These are phyloP conservation scores for Boletellus sp. DNA, from an alignment of 768 basidiomycete genomes.

Conservation along the genomic window DNA sequence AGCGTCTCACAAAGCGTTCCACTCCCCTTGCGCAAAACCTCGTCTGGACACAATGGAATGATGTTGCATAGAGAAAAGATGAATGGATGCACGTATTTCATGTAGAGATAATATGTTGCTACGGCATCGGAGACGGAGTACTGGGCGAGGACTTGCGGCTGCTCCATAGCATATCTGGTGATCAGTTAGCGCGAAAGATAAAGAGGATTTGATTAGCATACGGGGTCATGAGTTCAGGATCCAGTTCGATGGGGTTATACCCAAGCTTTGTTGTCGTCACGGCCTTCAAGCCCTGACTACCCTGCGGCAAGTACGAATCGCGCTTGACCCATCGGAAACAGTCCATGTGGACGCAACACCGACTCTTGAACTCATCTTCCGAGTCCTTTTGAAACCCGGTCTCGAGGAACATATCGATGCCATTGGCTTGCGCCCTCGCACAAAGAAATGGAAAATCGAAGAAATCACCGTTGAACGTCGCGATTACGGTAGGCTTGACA, in stretches of 20 bases:
- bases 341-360: constrained; percentile 95
- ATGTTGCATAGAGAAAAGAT: constrained; percentile 99
- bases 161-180: constrained; percentile 88
- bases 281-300: constrained; percentile 96
- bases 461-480: constrained; percentile 98
- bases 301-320: constrained; percentile 97
- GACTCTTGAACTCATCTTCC: constrained; percentile 94
- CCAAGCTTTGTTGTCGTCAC: constrained; percentile 95
- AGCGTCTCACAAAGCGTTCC: constrained; percentile 97
- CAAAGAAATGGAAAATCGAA: constrained; percentile 98
- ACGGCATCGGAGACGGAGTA: constrained; percentile 99
- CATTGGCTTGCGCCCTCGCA: constrained; percentile 79
- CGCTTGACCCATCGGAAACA: constrained; percentile 99
- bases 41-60: constrained; percentile 94
- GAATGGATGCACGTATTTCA: constrained; percentile 99
- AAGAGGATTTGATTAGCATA: constrained; percentile 39
- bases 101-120: constrained; percentile 99
- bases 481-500: constrained; percentile 93
- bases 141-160: constrained; percentile 90
- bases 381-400: constrained; percentile 88
- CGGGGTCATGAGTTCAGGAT: constrained; percentile 99
- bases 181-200: neutral
- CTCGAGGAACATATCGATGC: constrained; percentile 95
- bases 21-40: constrained; percentile 92
- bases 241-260: constrained; percentile 94